Base-by-base conservation (phyloP, 352 stramenopile species). In the Phytophthora cajani region DNA sequence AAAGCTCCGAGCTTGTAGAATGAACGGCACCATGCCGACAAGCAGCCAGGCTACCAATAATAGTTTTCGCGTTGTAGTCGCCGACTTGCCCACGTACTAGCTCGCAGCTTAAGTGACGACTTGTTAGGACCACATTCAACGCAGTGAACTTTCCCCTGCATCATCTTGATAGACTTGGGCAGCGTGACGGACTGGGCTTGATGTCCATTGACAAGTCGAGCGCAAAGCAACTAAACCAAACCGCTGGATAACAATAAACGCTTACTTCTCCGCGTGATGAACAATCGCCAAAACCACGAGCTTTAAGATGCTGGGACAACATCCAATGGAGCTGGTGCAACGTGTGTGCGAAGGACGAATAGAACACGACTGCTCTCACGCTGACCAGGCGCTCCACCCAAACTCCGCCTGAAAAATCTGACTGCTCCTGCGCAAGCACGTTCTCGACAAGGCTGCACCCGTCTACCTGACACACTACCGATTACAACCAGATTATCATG, bases 1-100 rank as follows among this genome's bases (percentile, higher is more conserved):
- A 36, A 58, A 74, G n/a, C 60, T 69, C 11, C 60, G 60, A 49
- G 42, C 19, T 52, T 69, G 67, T 12, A 69, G 67, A 6, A 64
- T 27, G 5, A 64, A 69, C 2, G 67, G 67, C 10, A 36, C 17
- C 25, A 69, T 30, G 10, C 67, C 58, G n/a, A 44, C 42, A 21
- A 58, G 8, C 5, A 64, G 1, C 64, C 69, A 70, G 5, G 58
- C 38, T 5, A 55, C 5, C 4, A 64, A 38, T n/a, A 64, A 38
- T 14, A 72, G 32, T n/a, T 42, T 49, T 14, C 47, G 54, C 25
- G 40, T 46, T 46, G 40, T 19, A 19, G 12, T 46, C 14, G 17
- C 9, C 32, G 14, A n/a, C 40, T 16, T 46, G 12, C 16, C 9
- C 32, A 38, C 8, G 32, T 38, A 38, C 32, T 38, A 38, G 40